Evolutionary conservation across 2,329 filamentous ascomycete species (phyloP), one percentile per base, ranked within the genome.

Genomic region (Pseudopyricularia cyperi): DNA sequence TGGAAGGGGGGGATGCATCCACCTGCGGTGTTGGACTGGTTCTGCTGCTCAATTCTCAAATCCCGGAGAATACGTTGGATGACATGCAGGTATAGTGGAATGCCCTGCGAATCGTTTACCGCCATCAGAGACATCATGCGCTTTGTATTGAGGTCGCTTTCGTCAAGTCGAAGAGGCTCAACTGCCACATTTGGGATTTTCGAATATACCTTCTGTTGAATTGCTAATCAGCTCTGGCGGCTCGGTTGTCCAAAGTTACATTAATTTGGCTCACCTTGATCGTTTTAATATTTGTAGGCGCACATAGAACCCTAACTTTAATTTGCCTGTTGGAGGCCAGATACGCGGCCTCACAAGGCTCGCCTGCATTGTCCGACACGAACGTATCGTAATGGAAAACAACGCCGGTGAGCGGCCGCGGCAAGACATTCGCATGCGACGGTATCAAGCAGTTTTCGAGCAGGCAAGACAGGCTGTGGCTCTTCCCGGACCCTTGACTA

Each of bases 361-460:
- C 67, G 12, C 74, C 74, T 1, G 69, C 64, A 0, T 61, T 58
- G 44, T 75, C 71, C 0, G 71, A 75, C 11, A 71, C 68, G 55
- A 77, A 79, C 0, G 71, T 72, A 56, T 83, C 79, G 53, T 82
- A 85, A 55, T 85, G 80, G 48, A 86, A 85, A 0, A 86, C 74
- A 0, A 86, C 64, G 0, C 77, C 80, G 0, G 79, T 77, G 0
- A 85, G 64, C 0, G 80, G 79, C 0, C 66, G 66, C 0, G 70
- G 68, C 1, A 82, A 65, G 0, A 62, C 60, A 7, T 73, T 75
- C 0, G 74, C 65, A 0, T 62, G 57, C 0, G 68, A 74, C 0
- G 62, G 57, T 1, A 79, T 63, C 0, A 85, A 64, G 34, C 74
- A 81, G 55, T 78, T 80, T 58, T 85, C 80, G 0, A 78, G 60